Conservation (phyloP, 495 filamentous ascomycete species). For the Xylaria curta region DNA sequence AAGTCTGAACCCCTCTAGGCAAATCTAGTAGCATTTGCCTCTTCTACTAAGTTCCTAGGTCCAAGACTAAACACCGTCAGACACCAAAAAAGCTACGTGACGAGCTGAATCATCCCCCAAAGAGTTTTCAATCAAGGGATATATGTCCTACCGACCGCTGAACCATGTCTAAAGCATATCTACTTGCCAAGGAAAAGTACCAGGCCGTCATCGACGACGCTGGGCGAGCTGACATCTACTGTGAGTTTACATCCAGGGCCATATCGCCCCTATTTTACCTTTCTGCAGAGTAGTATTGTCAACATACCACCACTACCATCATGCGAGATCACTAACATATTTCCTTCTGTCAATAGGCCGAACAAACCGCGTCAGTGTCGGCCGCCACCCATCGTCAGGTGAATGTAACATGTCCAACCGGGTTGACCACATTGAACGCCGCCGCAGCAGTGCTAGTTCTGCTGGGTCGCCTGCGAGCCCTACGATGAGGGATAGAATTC, state of each 20-base stretch:
- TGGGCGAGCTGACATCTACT: slow-evolving; percentile 39
- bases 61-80: background rate
- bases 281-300: background rate
- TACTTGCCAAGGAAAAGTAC: slow-evolving; percentile 40
- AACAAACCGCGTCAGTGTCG: slow-evolving; percentile 37
- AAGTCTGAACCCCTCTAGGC: slow-evolving; percentile 9
- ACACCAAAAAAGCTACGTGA: background rate
- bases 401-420: slow-evolving; percentile 36
- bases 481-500: slow-evolving; percentile 36
- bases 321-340: background rate
- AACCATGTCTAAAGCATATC: slow-evolving; percentile 38
- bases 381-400: slow-evolving; percentile 38
- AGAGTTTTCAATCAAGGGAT: background rate
- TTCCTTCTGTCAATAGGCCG: slow-evolving; percentile 30
- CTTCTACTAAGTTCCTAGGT: background rate
- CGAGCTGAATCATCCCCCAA: background rate
- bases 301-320: slow-evolving; percentile 2
- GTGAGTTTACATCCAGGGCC: slow-evolving; percentile 26
- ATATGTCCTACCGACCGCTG: background rate
- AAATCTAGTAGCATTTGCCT: background rate
- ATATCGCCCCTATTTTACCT: background rate
- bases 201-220: slow-evolving; percentile 42
- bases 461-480: background rate
- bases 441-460: slow-evolving; percentile 35
- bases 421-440: slow-evolving; percentile 36